Evolutionary conservation across 2,329 filamentous ascomycete genomes (phyloP), one percentile per base, ranked within the genome.

Genomic region (Trichophyton equinum): DNA sequence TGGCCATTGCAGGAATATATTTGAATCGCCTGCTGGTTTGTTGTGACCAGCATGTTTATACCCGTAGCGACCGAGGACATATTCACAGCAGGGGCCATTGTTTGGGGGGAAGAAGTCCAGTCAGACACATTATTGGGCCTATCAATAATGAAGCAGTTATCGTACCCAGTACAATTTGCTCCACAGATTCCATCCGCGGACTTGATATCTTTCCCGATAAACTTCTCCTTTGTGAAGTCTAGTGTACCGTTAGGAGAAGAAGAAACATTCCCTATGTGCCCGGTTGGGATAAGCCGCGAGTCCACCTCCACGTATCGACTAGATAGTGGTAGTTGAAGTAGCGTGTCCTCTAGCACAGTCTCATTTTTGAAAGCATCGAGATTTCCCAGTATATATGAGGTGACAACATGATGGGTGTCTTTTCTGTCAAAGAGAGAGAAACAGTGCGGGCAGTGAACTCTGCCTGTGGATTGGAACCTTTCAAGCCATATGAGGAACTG

Each of bases 1-100:
- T 89, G 84, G 22, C 83, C 82, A 67, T 83, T 84, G 79, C 91
- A 96, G 64, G 83, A 85, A 78, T 95, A 96, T 68, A 96, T 81
- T 75, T 96, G 91, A 74, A 95, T 85, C 2, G 89, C 91, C 9
- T 88, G 84, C 76, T 96, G 91, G 75, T 96, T 89, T 6, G 86
- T 85, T 73, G 81, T 89, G 67, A 96, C 78, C 62, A 95, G 88
- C 61, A 96, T 71, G 70, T 85, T 83, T 72, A 96, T 96, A 56
- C 91, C 91, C 0, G 87, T 91, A 3, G 82, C 79, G 42, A 86
- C 88, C 2, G 83, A 83, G 30, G 70, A 70, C 67, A 96, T 77
- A 6, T 81, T 82, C 0, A 91, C 85, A 2, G 83, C 76, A 20
- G 72, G 72, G 42, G 73, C 72, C 42, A 75, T 67, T 2, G 72